Evolutionary conservation across 805 yeast genomes (phyloP).

Genomic region (Zygotorulaspora sp.): DNA sequence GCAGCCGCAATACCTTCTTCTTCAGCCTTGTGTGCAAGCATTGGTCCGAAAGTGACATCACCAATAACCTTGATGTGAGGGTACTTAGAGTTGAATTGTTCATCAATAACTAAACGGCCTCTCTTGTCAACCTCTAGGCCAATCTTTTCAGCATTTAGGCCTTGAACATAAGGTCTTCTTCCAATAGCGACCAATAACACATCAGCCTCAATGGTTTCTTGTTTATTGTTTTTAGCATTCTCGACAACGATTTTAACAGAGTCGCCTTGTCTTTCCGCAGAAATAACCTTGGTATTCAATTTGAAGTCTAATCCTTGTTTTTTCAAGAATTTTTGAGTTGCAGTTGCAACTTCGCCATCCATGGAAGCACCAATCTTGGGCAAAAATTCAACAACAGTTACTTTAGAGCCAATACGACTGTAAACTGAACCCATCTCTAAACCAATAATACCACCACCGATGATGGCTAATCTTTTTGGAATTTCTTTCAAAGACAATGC

Average conservation of each 20-base stretch:
- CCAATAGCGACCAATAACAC: conserved; percentile 96
- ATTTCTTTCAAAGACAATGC: conserved; percentile 77
- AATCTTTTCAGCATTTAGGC: conserved; percentile 79
- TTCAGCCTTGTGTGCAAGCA: conserved; percentile 99
- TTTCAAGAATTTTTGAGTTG: conserved; percentile 80
- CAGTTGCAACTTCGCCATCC: conserved; percentile 93
- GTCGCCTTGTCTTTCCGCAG: conserved; percentile 87
- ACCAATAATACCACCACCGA: conserved; percentile 99
- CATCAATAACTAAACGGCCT: conserved; percentile 92
- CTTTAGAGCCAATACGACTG: conserved; percentile 92
- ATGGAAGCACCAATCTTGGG: conserved; percentile 94
- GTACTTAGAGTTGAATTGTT: conserved; percentile 85
- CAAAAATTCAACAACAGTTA: conserved; percentile 89
- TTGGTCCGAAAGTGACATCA: conserved; percentile 96
- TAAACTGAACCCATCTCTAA: conserved; percentile 99
- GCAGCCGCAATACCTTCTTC: conserved; percentile 99
- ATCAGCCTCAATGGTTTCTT: conserved; percentile 78
- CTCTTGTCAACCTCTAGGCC: conserved; percentile 88
- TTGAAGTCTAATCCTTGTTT: conserved; percentile 96
- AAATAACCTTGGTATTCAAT: conserved; percentile 83
- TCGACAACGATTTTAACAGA: conserved; percentile 82
- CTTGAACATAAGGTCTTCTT: conserved; percentile 94
- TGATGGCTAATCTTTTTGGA: conserved; percentile 87
- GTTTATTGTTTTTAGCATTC: conserved; percentile 79
- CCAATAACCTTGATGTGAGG: conserved; percentile 96